phyloP scores from a whole-genome alignment of 371 early-diverging fungal species.

The Mortierella sp. region DNA sequence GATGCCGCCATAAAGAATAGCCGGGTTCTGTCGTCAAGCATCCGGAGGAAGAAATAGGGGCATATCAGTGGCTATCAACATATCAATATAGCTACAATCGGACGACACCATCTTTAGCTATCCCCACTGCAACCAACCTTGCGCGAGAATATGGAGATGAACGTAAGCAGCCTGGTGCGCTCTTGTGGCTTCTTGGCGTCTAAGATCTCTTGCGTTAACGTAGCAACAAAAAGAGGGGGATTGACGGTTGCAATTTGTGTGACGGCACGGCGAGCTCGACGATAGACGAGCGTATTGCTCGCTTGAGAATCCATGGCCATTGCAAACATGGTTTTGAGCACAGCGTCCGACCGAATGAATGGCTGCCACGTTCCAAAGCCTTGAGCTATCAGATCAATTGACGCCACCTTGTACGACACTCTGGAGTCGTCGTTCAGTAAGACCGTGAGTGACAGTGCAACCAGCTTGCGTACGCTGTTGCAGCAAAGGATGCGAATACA shows the following conservation, averaged over 20 bases:
- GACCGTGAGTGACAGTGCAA: slow-evolving; percentile 69
- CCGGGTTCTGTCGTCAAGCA: slow-evolving; percentile 65
- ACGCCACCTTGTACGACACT: slow-evolving; percentile 69
- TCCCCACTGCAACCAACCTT: no score
- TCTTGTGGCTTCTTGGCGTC: slow-evolving; percentile 72
- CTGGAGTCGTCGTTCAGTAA: slow-evolving; percentile 67
- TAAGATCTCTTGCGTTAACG: slow-evolving; percentile 80
- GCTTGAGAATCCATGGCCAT: slow-evolving; percentile 61
- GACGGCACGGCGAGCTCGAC: slow-evolving; percentile 77
- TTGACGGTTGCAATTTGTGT: slow-evolving; percentile 79
- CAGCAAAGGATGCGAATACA: neutral
- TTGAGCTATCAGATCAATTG: slow-evolving; percentile 81
- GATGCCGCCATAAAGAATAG: slow-evolving; percentile 70
- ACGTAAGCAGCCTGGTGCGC: slow-evolving; percentile 68
- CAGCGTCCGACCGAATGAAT: slow-evolving; percentile 72
- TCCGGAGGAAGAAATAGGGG: no score
- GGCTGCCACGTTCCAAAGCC: slow-evolving; percentile 87
- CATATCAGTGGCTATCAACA: no score
- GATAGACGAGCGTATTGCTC: slow-evolving; percentile 55
- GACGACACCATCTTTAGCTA: no score
- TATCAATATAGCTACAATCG: no score
- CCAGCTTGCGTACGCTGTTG: slow-evolving; percentile 60
- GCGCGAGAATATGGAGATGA: slow-evolving; percentile 79
- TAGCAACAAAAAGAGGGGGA: slow-evolving; percentile 77
- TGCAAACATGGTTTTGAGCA: slow-evolving; percentile 74